A percentile compares a stretch with the other conserved stretches of the same genome.
phyloP scores from a whole-genome alignment of 1,284 basidiomycete genomes.

The Xerocomus amazonicus region DNA sequence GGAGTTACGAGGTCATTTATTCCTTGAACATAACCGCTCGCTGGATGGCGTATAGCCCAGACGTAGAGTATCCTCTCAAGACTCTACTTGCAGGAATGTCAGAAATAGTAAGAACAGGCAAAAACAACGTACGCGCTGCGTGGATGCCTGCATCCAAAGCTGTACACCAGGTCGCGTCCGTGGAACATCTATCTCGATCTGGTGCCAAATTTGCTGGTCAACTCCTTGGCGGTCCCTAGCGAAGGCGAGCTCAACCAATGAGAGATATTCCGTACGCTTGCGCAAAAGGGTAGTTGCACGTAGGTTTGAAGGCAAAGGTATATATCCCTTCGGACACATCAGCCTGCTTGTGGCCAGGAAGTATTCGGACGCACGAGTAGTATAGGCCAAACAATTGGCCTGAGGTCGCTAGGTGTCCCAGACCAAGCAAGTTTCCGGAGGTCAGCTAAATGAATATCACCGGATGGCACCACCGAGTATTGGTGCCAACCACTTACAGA shows the following conservation, averaged over 20 bases:
- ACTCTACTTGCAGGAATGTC: constrained; percentile 50
- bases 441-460: constrained; percentile 48
- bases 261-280: constrained; percentile 90
- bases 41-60: constrained; percentile 96
- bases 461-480: background rate
- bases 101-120: constrained; percentile 13
- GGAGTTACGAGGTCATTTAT: constrained; percentile 97
- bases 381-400: constrained; percentile 93
- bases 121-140: constrained; percentile 67
- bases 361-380: constrained; percentile 65
- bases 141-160: constrained; percentile 84
- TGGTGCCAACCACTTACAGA: constrained; percentile 46
- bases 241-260: constrained; percentile 90
- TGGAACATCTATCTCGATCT: constrained; percentile 96
- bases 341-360: constrained; percentile 1
- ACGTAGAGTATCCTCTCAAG: constrained; percentile 93
- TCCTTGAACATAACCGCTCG: constrained; percentile 95
- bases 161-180: constrained; percentile 88
- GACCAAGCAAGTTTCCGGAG: constrained; percentile 94
- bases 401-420: constrained; percentile 84
- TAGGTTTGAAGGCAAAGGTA: constrained; percentile 81
- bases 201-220: constrained; percentile 97
- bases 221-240: constrained; percentile 76
- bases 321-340: constrained; percentile 67
- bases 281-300: constrained; percentile 76